Evolutionary conservation across 1,284 basidiomycete species (phyloP).

Genomic region (Boletus sp.): DNA sequence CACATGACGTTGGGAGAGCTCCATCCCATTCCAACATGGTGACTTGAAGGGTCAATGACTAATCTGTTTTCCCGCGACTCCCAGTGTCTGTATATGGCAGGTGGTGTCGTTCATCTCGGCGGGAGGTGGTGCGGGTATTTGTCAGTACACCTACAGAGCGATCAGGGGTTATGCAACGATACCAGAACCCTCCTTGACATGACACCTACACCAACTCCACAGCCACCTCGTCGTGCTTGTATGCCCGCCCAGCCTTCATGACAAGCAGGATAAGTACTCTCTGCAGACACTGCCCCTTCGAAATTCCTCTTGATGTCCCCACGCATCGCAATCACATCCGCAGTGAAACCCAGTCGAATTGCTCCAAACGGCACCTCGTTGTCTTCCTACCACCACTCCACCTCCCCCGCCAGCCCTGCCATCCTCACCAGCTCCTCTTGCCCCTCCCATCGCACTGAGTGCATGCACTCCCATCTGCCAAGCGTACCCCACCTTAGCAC

Average conservation of each 20-base stretch:
- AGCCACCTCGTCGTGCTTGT: constrained; percentile 46
- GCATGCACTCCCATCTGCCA: constrained; percentile 55
- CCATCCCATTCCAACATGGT: no score
- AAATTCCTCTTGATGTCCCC: constrained; percentile 56
- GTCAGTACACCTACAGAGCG: no score
- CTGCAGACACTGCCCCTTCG: constrained; percentile 47
- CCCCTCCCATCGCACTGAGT: constrained; percentile 56
- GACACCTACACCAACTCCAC: constrained; percentile 7
- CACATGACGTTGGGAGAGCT: neutral
- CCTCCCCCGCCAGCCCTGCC: constrained; percentile 20
- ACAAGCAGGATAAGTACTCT: constrained; percentile 55
- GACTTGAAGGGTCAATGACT: no score
- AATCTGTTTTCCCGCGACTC: constrained; percentile 26
- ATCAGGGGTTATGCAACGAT: no score
- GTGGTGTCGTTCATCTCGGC: constrained; percentile 24
- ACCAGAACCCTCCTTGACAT: neutral
- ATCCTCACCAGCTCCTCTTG: constrained; percentile 28
- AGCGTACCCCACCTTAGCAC: constrained; percentile 65
- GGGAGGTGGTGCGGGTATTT: no score
- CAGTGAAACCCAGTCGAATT: constrained; percentile 56
- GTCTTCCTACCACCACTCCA: constrained; percentile 43
- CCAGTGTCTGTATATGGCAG: constrained; percentile 18
- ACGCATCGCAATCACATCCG: constrained; percentile 58
- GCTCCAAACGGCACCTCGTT: constrained; percentile 61
- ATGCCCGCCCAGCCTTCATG: constrained; percentile 60